Conservation (phyloP, 768 basidiomycete species). For the Pleurotus djamor region DNA sequence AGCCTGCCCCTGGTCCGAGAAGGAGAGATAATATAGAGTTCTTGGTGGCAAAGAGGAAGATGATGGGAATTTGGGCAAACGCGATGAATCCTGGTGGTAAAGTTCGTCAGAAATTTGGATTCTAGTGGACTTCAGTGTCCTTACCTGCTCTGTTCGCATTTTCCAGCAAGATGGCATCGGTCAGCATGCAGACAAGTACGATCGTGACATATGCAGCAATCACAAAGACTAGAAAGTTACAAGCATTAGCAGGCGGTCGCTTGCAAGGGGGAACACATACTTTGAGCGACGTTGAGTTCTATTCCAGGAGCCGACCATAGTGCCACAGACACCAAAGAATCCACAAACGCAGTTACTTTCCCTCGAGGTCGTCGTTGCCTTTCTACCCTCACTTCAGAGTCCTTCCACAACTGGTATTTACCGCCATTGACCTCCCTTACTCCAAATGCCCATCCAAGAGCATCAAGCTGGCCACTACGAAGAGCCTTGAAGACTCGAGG, state of each 20-base stretch:
- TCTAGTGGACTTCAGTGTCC: slow-evolving; percentile 9
- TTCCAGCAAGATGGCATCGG: slow-evolving; percentile 52
- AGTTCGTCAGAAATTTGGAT: not conserved
- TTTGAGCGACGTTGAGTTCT: slow-evolving; percentile 55
- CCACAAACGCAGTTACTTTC: slow-evolving; percentile 10
- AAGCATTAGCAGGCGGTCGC: not conserved
- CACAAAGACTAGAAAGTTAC: slow-evolving; percentile 45
- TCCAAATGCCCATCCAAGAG: slow-evolving; percentile 46
- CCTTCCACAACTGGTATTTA: slow-evolving; percentile 15
- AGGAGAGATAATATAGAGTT: slow-evolving; percentile 59
- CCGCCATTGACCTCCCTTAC: slow-evolving; percentile 41
- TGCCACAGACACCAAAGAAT: slow-evolving; percentile 29
- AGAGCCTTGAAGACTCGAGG: slow-evolving; percentile 35
- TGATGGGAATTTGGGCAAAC: slow-evolving; percentile 57
- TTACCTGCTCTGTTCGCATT: slow-evolving; percentile 81
- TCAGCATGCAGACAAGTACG: slow-evolving; percentile 59
- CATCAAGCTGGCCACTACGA: slow-evolving; percentile 28
- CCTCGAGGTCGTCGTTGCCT: not conserved
- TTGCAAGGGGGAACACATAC: slow-evolving; percentile 30
- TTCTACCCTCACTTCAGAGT: slow-evolving; percentile 12
- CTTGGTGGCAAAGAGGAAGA: slow-evolving; percentile 65
- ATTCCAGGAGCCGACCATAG: slow-evolving; percentile 52
- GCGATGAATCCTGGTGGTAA: slow-evolving; percentile 43
- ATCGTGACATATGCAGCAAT: slow-evolving; percentile 53
- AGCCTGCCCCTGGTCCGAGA: slow-evolving; percentile 61